Percentiles rank a stretch among this genome's conserved stretches.
phyloP scores from a whole-genome alignment of 1,139 yeast genomes.

The Sugiyamaella novakii region DNA sequence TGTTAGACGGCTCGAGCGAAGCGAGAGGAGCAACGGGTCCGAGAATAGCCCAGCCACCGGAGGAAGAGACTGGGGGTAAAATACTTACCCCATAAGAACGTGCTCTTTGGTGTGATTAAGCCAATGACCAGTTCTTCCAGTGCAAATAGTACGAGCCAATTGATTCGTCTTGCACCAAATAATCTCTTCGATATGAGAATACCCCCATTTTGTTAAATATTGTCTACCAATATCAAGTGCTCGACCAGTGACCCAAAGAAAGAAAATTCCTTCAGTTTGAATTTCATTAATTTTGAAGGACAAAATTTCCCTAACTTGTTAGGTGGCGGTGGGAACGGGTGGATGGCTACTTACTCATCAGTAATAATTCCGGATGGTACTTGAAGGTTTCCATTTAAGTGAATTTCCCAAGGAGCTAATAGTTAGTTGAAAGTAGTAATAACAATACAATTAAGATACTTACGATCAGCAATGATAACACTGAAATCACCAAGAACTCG shows the following conservation, averaged over 20 bases:
- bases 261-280: constrained; percentile 79
- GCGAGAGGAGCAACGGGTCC: too few species aligned
- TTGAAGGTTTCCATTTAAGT: constrained; percentile 38
- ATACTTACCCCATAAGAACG: constrained; percentile 63
- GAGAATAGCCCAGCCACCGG: too few species aligned
- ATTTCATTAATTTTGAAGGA: constrained; percentile 64
- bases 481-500: constrained; percentile 76
- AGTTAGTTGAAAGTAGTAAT: constrained; percentile 3
- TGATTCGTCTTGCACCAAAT: constrained; percentile 93
- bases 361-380: constrained; percentile 61
- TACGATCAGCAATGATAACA: constrained; percentile 79
- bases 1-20: too few species aligned
- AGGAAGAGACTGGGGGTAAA: neutral
- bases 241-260: constrained; percentile 94
- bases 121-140: constrained; percentile 98
- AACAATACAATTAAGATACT: constrained; percentile 4
- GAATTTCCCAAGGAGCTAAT: constrained; percentile 45
- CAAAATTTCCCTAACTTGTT: constrained; percentile 59
- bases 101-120: constrained; percentile 94
- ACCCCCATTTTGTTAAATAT: constrained; percentile 82
- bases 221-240: constrained; percentile 85
- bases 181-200: constrained; percentile 70
- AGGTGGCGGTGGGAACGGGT: too few species aligned
- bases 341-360: constrained; percentile 33
- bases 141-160: constrained; percentile 81